Evolutionary conservation across 1,139 yeast genomes (phyloP).

Genomic region (Suhomyces bolitotheri): DNA sequence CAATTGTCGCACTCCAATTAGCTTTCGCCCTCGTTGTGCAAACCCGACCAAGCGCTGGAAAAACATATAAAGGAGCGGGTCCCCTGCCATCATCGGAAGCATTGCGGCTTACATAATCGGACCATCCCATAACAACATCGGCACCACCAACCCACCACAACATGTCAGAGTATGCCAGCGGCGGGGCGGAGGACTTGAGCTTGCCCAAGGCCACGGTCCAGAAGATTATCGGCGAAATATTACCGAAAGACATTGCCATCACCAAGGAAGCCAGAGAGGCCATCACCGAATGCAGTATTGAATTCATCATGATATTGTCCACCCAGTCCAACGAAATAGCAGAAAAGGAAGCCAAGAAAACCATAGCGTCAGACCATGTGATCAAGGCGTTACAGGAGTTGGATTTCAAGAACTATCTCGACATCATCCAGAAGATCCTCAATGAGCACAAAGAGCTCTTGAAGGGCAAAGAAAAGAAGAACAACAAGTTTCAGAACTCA

Average conservation of each 20-base stretch:
- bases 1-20: too few relatives aligned
- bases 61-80: background rate
- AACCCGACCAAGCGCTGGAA: too few relatives aligned
- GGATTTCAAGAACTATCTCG: slow-evolving; percentile 84
- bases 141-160: background rate
- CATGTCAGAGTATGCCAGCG: slow-evolving; percentile 43
- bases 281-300: slow-evolving; percentile 92
- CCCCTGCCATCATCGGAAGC: background rate
- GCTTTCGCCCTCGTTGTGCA: too few relatives aligned
- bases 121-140: slow-evolving; percentile 1
- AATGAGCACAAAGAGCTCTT: slow-evolving; percentile 85
- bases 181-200: slow-evolving; percentile 45
- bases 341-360: slow-evolving; percentile 92
- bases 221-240: slow-evolving; percentile 85
- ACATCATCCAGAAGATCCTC: slow-evolving; percentile 76
- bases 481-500: slow-evolving; percentile 88
- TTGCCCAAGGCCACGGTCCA: slow-evolving; percentile 85
- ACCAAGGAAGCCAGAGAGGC: slow-evolving; percentile 96
- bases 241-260: slow-evolving; percentile 83
- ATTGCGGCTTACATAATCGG: slow-evolving; percentile 5
- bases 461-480: slow-evolving; percentile 87
- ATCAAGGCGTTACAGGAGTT: slow-evolving; percentile 84
- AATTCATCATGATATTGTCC: slow-evolving; percentile 90
- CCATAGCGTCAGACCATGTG: slow-evolving; percentile 96
- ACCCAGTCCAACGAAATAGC: slow-evolving; percentile 96